These are phyloP conservation scores for Dothiorella sarmentorum DNA, from an alignment of 2,329 filamentous ascomycete genomes.

Conservation along the genomic window DNA sequence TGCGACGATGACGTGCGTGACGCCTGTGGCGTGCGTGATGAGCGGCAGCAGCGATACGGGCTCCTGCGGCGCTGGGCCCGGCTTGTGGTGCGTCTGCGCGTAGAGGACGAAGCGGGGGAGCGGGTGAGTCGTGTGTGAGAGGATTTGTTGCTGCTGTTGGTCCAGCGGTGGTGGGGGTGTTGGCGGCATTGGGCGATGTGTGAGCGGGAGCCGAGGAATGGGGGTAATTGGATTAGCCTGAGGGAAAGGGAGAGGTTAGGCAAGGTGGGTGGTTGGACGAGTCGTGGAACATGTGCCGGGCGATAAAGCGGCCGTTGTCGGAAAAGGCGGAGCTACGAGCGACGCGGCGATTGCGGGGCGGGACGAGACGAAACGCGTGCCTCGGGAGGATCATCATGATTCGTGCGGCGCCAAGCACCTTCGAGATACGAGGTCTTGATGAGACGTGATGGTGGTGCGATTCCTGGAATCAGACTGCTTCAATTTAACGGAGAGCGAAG, in stretches of 20 bases:
- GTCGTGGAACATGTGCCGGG: neutral
- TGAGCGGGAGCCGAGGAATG: neutral
- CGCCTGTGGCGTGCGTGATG: constrained; percentile 55
- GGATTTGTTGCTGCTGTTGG: neutral
- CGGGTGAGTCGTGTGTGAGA: constrained; percentile 20
- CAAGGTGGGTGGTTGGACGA: neutral
- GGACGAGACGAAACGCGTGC: neutral
- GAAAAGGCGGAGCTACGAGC: neutral
- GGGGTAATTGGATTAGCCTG: neutral
- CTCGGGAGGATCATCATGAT: neutral
- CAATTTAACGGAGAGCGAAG: neutral
- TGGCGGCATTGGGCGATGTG: constrained; percentile 24
- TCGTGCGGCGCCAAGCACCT: neutral
- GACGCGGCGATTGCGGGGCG: neutral
- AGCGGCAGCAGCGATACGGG: constrained; percentile 62
- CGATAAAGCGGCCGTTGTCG: neutral
- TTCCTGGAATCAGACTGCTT: too few relatives aligned
- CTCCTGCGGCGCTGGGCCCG: constrained; percentile 39
- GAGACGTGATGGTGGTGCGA: too few relatives aligned
- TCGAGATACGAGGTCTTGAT: neutral
- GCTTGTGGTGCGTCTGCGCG: constrained; percentile 62
- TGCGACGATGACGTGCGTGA: constrained; percentile 81
- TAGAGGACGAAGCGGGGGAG: constrained; percentile 52
- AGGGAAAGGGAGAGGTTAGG: neutral
- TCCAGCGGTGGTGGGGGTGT: constrained; percentile 24